phyloP scores from a whole-genome alignment of 768 basidiomycete genomes.

The Leccinum sublutescens region DNA sequence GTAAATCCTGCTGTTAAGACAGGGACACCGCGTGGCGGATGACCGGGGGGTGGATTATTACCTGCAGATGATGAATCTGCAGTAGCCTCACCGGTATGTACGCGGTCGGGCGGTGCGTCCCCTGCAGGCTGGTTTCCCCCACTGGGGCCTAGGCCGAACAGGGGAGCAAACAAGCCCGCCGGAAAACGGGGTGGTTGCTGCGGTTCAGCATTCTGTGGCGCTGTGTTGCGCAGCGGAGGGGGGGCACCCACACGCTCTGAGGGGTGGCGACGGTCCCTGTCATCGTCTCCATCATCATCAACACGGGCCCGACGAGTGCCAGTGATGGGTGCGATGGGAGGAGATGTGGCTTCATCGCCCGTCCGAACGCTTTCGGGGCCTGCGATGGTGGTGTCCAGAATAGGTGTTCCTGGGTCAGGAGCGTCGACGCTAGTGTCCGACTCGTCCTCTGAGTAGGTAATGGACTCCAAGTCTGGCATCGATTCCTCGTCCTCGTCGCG shows the following conservation, averaged over 20 bases:
- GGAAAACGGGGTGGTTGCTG: conserved; percentile 20
- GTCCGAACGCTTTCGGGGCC: conserved; percentile 30
- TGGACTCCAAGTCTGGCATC: conserved; percentile 42
- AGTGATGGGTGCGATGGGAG: conserved; percentile 31
- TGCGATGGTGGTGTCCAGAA: conserved; percentile 19
- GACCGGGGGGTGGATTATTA: conserved; percentile 25
- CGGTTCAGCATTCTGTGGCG: conserved; percentile 23
- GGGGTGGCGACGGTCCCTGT: conserved; percentile 62
- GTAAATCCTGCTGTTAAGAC: conserved; percentile 33
- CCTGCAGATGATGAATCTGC: conserved; percentile 17
- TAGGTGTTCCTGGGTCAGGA: conserved; percentile 29
- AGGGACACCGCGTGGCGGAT: conserved; percentile 21
- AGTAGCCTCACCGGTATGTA: conserved; percentile 29
- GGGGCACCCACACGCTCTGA: conserved; percentile 50
- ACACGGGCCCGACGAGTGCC: conserved; percentile 53
- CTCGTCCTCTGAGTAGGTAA: conserved; percentile 39
- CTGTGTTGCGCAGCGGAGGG: conserved; percentile 18
- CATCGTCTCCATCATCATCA: conserved; percentile 61
- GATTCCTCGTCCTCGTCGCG: conserved; percentile 36
- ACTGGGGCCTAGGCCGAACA: conserved; percentile 24
- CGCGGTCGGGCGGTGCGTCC: conserved; percentile 22
- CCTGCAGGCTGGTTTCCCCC: conserved; percentile 13
- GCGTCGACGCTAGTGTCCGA: conserved; percentile 32
- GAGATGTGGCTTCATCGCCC: conserved; percentile 32
- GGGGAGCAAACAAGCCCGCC: conserved; percentile 23